phyloP scores from a whole-genome alignment of 1,139 yeast species.

The Arxiozyma slooffiae region DNA sequence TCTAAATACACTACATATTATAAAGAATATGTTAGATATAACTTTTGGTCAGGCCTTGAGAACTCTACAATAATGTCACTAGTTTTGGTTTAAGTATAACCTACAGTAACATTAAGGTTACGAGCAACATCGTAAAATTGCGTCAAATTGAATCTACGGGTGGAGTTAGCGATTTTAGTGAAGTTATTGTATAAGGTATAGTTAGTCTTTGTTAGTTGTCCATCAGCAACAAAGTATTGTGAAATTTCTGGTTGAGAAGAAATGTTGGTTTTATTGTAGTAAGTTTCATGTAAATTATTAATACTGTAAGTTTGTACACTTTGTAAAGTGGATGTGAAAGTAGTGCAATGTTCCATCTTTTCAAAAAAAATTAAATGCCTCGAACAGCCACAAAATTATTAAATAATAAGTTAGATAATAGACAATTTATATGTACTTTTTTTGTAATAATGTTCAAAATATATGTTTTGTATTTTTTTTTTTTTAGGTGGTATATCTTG shows the following conservation, averaged over 20 bases:
- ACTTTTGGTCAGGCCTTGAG: too few relatives aligned
- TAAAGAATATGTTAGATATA: too few relatives aligned
- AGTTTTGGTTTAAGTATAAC: slow-evolving; percentile 15
- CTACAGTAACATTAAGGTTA: slow-evolving; percentile 16
- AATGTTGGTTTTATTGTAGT: slow-evolving; percentile 4
- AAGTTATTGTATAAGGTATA: slow-evolving; percentile 7
- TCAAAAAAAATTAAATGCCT: slow-evolving; percentile 7
- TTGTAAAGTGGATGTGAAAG: neutral
- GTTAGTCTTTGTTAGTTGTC: slow-evolving; percentile 15
- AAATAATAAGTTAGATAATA: too few relatives aligned
- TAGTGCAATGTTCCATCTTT: slow-evolving; percentile 1
- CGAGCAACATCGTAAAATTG: slow-evolving; percentile 22
- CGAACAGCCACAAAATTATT: neutral
- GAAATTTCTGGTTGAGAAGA: slow-evolving; percentile 11
- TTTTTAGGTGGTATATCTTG: neutral
- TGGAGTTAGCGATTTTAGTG: slow-evolving; percentile 17
- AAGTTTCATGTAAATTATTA: neutral
- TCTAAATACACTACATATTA: too few relatives aligned
- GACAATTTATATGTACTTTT: neutral
- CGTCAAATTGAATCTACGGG: slow-evolving; percentile 19
- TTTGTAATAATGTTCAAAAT: too few relatives aligned
- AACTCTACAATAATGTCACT: too few relatives aligned
- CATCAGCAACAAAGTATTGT: slow-evolving; percentile 24
- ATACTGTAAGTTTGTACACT: neutral
- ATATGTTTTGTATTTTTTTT: neutral